These are phyloP conservation scores for Aurantiochytrium sp. DNA, from an alignment of 108 stramenopile species.

Conservation along the genomic window DNA sequence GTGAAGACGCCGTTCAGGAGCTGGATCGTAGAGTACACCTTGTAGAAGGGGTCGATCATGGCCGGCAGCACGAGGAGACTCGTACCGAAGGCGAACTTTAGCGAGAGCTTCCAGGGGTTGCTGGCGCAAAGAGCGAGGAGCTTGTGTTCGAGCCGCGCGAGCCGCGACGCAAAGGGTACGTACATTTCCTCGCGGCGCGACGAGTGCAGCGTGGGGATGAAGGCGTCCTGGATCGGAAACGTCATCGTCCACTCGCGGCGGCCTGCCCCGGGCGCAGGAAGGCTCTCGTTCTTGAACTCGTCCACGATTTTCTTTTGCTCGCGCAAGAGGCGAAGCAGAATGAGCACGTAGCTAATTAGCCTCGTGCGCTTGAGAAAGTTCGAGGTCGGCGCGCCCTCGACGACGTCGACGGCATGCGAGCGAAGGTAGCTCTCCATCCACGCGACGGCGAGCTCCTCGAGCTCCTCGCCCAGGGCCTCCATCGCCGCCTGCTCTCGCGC, in stretches of 20 bases:
- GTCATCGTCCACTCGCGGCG: not conserved
- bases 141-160: not conserved
- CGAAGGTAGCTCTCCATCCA: not conserved
- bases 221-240: not conserved
- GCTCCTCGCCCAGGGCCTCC: not conserved
- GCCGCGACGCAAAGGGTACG: too few relatives aligned
- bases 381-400: not conserved
- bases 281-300: not conserved
- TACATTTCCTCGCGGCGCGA: not conserved
- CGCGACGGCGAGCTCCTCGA: not conserved
- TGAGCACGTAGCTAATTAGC: not conserved
- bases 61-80: not conserved
- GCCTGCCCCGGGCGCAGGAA: not conserved
- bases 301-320: not conserved
- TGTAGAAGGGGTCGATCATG: not conserved
- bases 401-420: not conserved
- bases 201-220: not conserved
- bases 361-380: not conserved
- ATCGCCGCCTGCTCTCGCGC: not conserved
- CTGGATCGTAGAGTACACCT: not conserved
- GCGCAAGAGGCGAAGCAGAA: not conserved
- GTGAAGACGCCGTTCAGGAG: not conserved
- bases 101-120: not conserved
- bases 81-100: not conserved
- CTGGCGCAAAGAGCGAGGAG: not conserved